Evolutionary conservation across 257 asterid genomes (phyloP).

Genomic region (Coffea eugenioides): DNA sequence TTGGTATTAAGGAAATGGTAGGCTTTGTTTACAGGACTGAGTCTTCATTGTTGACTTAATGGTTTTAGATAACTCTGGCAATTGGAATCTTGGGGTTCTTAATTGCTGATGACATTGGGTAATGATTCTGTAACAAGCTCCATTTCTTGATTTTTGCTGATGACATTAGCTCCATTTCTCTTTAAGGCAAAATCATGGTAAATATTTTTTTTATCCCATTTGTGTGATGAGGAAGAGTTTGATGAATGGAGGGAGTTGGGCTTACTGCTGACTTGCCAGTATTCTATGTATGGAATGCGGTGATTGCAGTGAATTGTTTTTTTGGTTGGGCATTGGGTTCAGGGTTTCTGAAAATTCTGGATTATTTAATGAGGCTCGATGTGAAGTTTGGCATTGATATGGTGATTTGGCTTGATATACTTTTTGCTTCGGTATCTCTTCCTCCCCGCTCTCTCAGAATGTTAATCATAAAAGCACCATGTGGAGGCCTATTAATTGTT

Average conservation of each 20-base stretch:
- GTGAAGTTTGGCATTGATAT: neutral
- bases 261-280: neutral
- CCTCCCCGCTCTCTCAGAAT: neutral
- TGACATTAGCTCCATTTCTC: neutral
- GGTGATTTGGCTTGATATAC: neutral
- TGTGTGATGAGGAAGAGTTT: neutral
- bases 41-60: neutral
- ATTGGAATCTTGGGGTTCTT: neutral
- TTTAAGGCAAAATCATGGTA: neutral
- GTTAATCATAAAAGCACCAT: neutral
- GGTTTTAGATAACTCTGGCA: neutral
- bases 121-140: neutral
- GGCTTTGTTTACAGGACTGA: neutral
- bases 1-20: neutral
- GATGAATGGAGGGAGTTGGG: neutral
- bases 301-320: neutral
- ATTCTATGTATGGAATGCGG: neutral
- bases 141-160: neutral
- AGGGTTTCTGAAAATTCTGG: too few species aligned
- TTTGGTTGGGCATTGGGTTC: too few species aligned
- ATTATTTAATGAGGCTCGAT: neutral
- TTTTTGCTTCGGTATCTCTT: neutral
- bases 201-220: neutral
- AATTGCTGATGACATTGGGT: constrained; percentile 9
- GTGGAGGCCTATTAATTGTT: neutral